phyloP scores from a whole-genome alignment of 345 rosid genomes.

The Crucihimalaya himalaica region DNA sequence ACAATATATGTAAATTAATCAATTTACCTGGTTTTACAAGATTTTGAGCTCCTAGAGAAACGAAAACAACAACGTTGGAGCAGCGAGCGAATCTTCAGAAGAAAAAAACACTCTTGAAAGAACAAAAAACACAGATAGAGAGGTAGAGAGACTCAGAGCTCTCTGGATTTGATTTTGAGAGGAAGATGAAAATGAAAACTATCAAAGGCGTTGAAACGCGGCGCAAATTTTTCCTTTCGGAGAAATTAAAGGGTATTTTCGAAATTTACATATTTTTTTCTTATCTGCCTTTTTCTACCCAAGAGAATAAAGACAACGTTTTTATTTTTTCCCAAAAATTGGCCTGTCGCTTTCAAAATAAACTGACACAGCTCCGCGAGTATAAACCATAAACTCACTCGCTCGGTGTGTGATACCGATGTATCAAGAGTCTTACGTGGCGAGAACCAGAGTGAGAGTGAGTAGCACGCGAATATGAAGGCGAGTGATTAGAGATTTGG shows the following conservation, averaged over 20 bases:
- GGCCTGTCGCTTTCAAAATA: slow-evolving; percentile 5
- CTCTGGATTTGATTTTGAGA: slow-evolving; percentile 9
- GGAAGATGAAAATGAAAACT: too few relatives aligned
- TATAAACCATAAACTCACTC: neutral
- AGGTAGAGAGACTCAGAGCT: neutral
- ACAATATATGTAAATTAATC: neutral
- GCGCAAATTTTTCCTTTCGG: slow-evolving; percentile 19
- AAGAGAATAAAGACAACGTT: slow-evolving; percentile 28
- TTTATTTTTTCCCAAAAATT: neutral
- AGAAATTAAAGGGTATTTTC: slow-evolving; percentile 9
- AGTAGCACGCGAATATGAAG: fast-evolving
- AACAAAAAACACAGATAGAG: neutral
- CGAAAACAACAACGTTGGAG: neutral
- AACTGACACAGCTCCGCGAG: neutral
- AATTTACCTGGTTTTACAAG: slow-evolving; percentile 9
- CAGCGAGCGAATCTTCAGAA: neutral
- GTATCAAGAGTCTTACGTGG: slow-evolving; percentile 7
- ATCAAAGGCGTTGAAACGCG: slow-evolving; percentile 25
- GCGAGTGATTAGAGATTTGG: neutral
- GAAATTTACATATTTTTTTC: neutral
- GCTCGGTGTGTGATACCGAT: neutral
- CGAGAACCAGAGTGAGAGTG: neutral
- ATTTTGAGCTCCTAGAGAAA: slow-evolving; percentile 5
- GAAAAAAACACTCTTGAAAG: neutral
- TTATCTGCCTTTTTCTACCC: slow-evolving; percentile 14